Base-by-base conservation (phyloP, 2,329 filamentous ascomycete species). In the Cercospora brassicicola region DNA sequence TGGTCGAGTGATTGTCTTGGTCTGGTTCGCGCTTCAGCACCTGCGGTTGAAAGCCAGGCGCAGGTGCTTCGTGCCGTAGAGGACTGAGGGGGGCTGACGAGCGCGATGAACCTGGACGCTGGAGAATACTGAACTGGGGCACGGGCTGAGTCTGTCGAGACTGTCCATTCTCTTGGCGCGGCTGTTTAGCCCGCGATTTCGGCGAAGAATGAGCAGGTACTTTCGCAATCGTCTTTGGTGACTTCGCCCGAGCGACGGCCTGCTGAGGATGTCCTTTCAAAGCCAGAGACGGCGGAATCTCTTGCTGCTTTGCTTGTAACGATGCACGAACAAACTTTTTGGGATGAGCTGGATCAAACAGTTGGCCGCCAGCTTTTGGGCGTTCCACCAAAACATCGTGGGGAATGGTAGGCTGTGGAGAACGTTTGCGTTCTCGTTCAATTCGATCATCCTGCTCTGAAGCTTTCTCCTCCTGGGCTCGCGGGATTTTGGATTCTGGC, bases 121-220 rank as follows among this genome's bases (percentile, higher is more conserved):
- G 69, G 33, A 78, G 68, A 30, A 78, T 77, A 30, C 70, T 76
- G 68, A 76, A 76, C 28, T 71, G 70, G 36, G 74, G 72, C 55
- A 69, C 31, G 6, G 69, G 59, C 28, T 70, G 64, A 28, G 59
- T 64, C 60, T 69, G 73, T 39, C 73, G 69, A 30, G 45, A 30
- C 30, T 64, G 65, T 45, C 55, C 57, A 45, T 56, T 36, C 9
- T 65, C 67, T n/a, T 51, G 62, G 9, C 60, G 62, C 31, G 30
- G 42, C 62, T 64, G 69, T 36, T 66, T 70, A 39, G 31, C 28
- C 26, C 57, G 67, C 7, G 63, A 5, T 33, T 69, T 71, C 3
- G 65, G 65, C n/a, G 70, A 70, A 15, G 61, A 4, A 20, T 65
- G 66, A 9, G 62, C 63, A 9, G 70, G 64, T 26, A 59, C 33